Conservation (phyloP, 2,329 filamentous ascomycete species). For the Trichoderma atroviride region DNA sequence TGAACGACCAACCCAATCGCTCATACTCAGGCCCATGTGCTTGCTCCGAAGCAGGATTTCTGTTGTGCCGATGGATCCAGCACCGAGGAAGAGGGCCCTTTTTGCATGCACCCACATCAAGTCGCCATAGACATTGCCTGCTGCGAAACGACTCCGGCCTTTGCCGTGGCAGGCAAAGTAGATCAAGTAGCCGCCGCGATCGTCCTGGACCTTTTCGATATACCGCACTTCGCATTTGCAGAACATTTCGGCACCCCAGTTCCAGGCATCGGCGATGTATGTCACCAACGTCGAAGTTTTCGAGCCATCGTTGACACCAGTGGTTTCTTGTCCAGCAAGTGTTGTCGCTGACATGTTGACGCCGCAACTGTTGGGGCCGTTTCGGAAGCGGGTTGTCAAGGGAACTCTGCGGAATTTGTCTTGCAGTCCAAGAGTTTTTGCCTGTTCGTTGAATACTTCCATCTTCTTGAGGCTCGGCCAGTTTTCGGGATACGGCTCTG, state of each 20-base stretch:
- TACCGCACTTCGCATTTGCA: slow-evolving; percentile 69
- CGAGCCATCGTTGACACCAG: slow-evolving; percentile 68
- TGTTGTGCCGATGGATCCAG: slow-evolving; percentile 65
- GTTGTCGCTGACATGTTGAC: slow-evolving; percentile 64
- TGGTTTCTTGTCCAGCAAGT: slow-evolving; percentile 63
- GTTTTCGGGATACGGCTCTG: slow-evolving; percentile 58
- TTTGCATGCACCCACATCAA: slow-evolving; percentile 69
- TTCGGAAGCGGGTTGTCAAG: slow-evolving; percentile 65
- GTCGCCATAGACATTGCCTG: slow-evolving; percentile 55
- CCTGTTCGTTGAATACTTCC: slow-evolving; percentile 59
- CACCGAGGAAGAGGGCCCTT: slow-evolving; percentile 67
- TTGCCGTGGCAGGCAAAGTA: slow-evolving; percentile 67
- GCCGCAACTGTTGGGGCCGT: slow-evolving; percentile 64
- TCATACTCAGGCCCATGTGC: slow-evolving; percentile 60
- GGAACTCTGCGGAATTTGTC: slow-evolving; percentile 58
- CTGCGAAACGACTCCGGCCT: slow-evolving; percentile 57
- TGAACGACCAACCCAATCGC: slow-evolving; percentile 57
- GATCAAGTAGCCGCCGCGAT: slow-evolving; percentile 59
- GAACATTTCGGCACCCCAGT: slow-evolving; percentile 72
- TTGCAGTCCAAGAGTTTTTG: slow-evolving; percentile 51
- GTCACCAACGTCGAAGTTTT: slow-evolving; percentile 68
- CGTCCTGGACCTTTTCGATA: slow-evolving; percentile 54
- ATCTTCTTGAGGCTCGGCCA: slow-evolving; percentile 63
- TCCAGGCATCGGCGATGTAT: slow-evolving; percentile 70
- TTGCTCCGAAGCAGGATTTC: slow-evolving; percentile 66